Evolutionary conservation across 176 grass and related monocot genomes (phyloP), one percentile per base, ranked within the genome.

Genomic region (Typha latifolia): DNA sequence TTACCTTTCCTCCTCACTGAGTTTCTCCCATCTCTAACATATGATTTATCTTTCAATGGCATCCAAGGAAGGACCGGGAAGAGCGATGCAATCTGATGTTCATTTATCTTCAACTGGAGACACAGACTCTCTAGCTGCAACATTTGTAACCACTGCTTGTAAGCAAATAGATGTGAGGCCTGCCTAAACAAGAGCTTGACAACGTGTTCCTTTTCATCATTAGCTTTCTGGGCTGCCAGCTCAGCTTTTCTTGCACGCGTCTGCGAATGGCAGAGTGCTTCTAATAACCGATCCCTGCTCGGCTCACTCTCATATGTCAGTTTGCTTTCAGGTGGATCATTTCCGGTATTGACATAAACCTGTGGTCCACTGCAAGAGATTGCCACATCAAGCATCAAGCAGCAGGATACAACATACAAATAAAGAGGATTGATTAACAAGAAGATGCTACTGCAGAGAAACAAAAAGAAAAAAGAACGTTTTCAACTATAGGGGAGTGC

Each of bases 241-340:
- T 99, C 94, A 5, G 89, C 94, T 72, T 90, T 69, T 73, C 94
- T 86, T 9, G 94, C 94, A 24, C 86, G 94, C 21, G 94, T 93
- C 49, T 99, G 94, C 4, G 94, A 99, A 70, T 90, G 89, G 20
- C 84, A 82, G 66, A 99, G 85, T 11, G 94, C 89, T 0, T 99
- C 94, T 61, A 90, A 15, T 20, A 93, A 63, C 61, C 83, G 82
- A 50, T 69, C 64, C 72, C 93, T 83, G 15, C 32, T 62, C 7
- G 37, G 47, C 18, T 82, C 67, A 3, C 12, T 66, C 12, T 57
- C 49, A n/a, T 19, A 22, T 14, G 20, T 34, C 16, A 56, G 27
- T 13, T 67, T 48, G 20, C 16, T 67, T 67, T 67, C 73, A 6
- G 63, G 62, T 56, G n/a, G 62, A 53, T 53, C 49, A 16, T 59